phyloP scores from a whole-genome alignment of 148 eudicot genomes.

The Nyssa sinensis region DNA sequence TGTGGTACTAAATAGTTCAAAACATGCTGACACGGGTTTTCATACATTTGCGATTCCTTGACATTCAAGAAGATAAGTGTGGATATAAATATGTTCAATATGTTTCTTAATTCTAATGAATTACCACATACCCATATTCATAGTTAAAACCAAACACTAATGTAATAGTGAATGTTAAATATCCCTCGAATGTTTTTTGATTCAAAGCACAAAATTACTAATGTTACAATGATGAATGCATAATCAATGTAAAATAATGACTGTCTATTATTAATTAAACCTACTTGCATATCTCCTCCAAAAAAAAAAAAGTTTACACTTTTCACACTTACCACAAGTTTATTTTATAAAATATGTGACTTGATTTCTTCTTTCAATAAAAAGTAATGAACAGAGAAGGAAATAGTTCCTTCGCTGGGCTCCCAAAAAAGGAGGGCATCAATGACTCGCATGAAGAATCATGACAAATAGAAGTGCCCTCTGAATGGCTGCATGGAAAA shows the following conservation, averaged over 20 bases:
- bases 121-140: no score
- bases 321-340: no score
- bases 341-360: no score
- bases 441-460: not conserved
- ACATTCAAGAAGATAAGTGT: no score
- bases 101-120: not conserved
- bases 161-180: not conserved
- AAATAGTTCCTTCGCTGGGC: not conserved
- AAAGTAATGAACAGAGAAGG: not conserved
- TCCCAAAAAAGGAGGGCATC: not conserved
- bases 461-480: not conserved
- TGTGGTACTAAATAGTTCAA: not conserved
- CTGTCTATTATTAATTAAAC: no score
- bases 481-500: not conserved
- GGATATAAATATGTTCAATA: no score
- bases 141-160: not conserved
- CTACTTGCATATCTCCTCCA: not conserved
- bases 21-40: slow-evolving; percentile 1
- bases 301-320: no score
- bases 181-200: no score
- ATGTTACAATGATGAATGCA: not conserved
- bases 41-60: not conserved
- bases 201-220: not conserved
- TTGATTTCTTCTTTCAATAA: no score
- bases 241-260: not conserved